A percentile compares a stretch with the other conserved stretches of the same genome.
Evolutionary conservation across 1,284 basidiomycete species (phyloP).

Genomic region (Rhizoctonia solani): DNA sequence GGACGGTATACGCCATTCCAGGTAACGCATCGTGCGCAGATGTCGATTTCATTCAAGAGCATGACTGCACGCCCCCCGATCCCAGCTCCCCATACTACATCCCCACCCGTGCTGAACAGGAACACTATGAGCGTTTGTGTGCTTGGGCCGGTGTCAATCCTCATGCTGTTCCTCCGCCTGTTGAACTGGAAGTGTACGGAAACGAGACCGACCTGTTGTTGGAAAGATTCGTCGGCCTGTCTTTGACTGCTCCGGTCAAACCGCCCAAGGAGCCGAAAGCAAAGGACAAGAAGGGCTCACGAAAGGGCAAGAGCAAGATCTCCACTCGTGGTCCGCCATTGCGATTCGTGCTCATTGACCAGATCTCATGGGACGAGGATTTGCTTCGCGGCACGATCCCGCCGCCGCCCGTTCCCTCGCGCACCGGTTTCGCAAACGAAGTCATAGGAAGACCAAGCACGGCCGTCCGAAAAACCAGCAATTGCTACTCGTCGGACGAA

Average conservation of each 20-base stretch:
- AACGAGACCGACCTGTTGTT: background rate
- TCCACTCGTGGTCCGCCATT: slow-evolving; percentile 23
- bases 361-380: slow-evolving; percentile 25
- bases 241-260: background rate
- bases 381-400: slow-evolving; percentile 11
- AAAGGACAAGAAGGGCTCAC: background rate
- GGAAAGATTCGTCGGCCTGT: background rate
- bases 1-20: slow-evolving; percentile 20
- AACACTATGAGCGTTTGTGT: slow-evolving; percentile 12
- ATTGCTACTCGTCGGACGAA: too few species aligned
- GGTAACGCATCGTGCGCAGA: slow-evolving; percentile 29
- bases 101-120: slow-evolving; percentile 9
- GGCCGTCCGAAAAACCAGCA: background rate
- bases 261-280: background rate
- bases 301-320: background rate
- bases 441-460: background rate
- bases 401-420: background rate
- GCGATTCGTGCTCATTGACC: slow-evolving; percentile 28
- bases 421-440: background rate
- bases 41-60: slow-evolving; percentile 22
- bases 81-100: slow-evolving; percentile 18
- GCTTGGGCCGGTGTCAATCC: slow-evolving; percentile 16
- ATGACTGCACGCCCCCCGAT: slow-evolving; percentile 24
- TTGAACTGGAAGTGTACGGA: background rate
- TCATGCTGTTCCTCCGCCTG: background rate